phyloP scores from a whole-genome alignment of 345 rosid genomes.

The Eucalyptus dawsonii region DNA sequence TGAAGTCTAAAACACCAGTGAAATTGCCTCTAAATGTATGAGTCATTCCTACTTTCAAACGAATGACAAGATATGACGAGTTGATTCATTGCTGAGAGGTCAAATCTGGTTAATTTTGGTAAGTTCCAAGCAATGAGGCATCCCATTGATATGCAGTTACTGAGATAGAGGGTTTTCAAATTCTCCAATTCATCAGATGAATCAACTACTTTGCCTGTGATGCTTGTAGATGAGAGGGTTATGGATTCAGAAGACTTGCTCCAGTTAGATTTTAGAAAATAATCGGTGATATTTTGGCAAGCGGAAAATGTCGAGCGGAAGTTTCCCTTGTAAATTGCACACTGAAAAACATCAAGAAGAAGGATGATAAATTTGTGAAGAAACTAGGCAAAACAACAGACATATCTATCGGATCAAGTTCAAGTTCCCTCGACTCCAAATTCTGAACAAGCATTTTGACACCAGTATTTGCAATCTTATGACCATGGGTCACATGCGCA shows the following conservation, averaged over 20 bases:
- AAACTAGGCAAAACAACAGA: not conserved
- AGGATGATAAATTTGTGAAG: not conserved
- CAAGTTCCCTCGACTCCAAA: not conserved
- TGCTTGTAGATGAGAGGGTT: not conserved
- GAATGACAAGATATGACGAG: not conserved
- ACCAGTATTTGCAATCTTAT: not conserved
- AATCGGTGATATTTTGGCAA: not conserved
- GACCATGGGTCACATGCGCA: not conserved
- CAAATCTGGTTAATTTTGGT: not conserved
- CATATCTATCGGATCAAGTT: not conserved
- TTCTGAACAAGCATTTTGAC: not conserved
- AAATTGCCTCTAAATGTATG: not conserved
- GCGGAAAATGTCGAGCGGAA: not conserved
- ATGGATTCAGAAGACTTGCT: not conserved
- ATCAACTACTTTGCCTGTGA: not conserved
- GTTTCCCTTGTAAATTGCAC: not conserved
- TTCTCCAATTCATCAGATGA: not conserved
- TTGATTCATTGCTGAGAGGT: not conserved
- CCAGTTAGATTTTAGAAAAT: not conserved
- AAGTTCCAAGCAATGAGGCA: not conserved
- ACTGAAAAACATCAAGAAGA: rapidly evolving
- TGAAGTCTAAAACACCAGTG: not conserved
- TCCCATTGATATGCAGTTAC: not conserved
- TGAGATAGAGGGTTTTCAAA: not conserved
- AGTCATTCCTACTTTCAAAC: rapidly evolving